Evolutionary conservation across 1,284 basidiomycete genomes (phyloP), one percentile per base, ranked within the genome.

Genomic region (Microbotryomycetes sp.): DNA sequence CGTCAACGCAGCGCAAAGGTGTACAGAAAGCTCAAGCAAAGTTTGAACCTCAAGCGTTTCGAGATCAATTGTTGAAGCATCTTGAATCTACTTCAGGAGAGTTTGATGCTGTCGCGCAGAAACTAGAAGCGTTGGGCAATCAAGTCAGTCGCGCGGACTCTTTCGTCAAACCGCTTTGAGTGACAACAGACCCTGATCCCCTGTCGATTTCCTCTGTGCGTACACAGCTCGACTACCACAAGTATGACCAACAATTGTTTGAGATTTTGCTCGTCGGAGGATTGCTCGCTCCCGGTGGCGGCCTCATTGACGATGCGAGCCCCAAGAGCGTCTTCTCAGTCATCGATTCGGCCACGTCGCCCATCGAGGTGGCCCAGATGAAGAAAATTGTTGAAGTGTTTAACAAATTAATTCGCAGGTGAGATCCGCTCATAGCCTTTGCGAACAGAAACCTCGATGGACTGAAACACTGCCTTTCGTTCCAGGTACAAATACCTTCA

Each of bases 401-500:
- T 71, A 92, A 93, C 77, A 93, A 92, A 79, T 86, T 97, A 65
- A 91, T 93, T 80, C 84, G 93, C 78, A 86, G 92, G 89, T 89
- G 71, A 61, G 78, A 69, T n/a, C n/a, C n/a, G n/a, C n/a, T n/a
- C n/a, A n/a, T n/a, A n/a, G n/a, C n/a, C n/a, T n/a, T n/a, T n/a
- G n/a, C n/a, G n/a, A n/a, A n/a, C n/a, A n/a, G n/a, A n/a, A n/a
- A n/a, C n/a, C n/a, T n/a, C n/a, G n/a, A n/a, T n/a, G n/a, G n/a
- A n/a, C n/a, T n/a, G n/a, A n/a, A n/a, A n/a, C 36, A 19, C 36
- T 9, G 36, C 36, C 19, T 9, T 19, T 31, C 15, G 29, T 26
- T 36, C 14, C 71, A 92, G 89, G 78, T 97, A 96, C 82, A 97
- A 97, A 77, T 97, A 97, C 81, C 87, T 97, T 70, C 93, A 97